Evolutionary conservation across 331 rosid genomes (phyloP).

Genomic region (Prunus yedoensis): DNA sequence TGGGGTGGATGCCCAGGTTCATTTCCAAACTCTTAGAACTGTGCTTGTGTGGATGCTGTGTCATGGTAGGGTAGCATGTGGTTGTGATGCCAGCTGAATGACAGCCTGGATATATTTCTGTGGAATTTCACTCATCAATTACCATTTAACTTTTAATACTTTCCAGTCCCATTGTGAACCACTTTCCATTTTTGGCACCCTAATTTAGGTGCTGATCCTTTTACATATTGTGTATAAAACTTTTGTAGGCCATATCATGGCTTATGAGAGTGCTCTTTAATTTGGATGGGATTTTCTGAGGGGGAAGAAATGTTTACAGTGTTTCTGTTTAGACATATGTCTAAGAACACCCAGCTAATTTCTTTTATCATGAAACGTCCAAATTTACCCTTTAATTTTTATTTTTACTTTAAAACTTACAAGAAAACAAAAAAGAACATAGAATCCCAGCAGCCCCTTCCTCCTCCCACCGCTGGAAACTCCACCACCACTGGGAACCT

Average conservation of each 20-base stretch:
- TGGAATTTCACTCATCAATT: background rate
- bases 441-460: too few relatives aligned
- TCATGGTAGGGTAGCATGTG: background rate
- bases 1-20: conserved; percentile 67
- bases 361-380: too few relatives aligned
- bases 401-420: too few relatives aligned
- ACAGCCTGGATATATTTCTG: background rate
- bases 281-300: background rate
- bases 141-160: background rate
- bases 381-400: too few relatives aligned
- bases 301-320: background rate
- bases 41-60: conserved; percentile 7
- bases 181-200: background rate
- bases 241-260: background rate
- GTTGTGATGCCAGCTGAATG: background rate
- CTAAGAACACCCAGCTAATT: too few relatives aligned
- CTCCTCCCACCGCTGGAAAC: too few relatives aligned
- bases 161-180: background rate
- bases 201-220: background rate
- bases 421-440: too few relatives aligned
- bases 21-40: conserved; percentile 18
- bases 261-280: background rate
- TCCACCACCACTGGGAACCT: too few relatives aligned
- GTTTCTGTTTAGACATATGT: too few relatives aligned
- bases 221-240: background rate